These are phyloP conservation scores for Aspergillus novofumigatus DNA, from an alignment of 2,329 filamentous ascomycete species.

Conservation along the genomic window DNA sequence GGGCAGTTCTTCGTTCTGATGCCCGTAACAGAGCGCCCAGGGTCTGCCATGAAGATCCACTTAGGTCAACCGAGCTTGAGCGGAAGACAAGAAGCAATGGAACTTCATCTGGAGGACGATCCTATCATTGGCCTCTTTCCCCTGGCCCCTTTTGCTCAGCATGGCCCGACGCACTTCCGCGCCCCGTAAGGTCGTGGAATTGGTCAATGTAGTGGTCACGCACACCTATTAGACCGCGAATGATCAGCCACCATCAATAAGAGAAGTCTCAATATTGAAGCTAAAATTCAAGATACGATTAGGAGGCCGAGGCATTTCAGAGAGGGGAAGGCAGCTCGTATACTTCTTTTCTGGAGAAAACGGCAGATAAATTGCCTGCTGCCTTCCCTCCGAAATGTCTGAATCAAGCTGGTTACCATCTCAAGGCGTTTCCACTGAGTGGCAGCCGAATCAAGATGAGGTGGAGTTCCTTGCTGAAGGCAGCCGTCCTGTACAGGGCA, in stretches of 20 bases:
- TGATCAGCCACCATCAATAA: not conserved
- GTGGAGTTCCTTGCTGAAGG: not conserved
- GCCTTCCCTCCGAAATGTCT: not conserved
- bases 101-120: not conserved
- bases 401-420: not conserved
- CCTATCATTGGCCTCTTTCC: not conserved
- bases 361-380: not conserved
- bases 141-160: not conserved
- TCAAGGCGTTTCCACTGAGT: not conserved
- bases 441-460: not conserved
- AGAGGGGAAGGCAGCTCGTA: not conserved
- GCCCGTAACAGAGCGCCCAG: not conserved
- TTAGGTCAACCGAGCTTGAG: not conserved
- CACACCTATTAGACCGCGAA: not conserved
- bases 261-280: not conserved
- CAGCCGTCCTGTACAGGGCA: not conserved
- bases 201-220: not conserved
- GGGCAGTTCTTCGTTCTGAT: not conserved
- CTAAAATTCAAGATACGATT: not conserved
- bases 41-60: not conserved
- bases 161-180: not conserved
- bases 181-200: not conserved
- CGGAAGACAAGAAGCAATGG: not conserved
- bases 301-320: not conserved
- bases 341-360: not conserved